Evolutionary conservation across 345 rosid genomes (phyloP).

Genomic region (Abelmoschus esculentus): DNA sequence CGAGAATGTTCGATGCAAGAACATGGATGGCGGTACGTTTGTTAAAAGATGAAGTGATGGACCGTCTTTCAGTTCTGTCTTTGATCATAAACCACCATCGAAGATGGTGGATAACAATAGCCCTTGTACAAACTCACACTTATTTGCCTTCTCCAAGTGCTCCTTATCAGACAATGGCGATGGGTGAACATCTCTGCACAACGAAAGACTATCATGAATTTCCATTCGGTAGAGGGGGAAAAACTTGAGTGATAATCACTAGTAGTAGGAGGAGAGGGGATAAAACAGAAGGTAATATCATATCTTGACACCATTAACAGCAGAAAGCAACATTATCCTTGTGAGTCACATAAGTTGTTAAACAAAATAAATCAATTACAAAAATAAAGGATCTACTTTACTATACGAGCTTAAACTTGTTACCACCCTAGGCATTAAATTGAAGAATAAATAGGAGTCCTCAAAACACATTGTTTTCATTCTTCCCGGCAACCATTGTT

Average conservation of each 20-base stretch:
- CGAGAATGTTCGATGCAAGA: not conserved
- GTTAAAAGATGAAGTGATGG: not conserved
- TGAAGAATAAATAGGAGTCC: not conserved
- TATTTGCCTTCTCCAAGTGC: conserved; percentile 53
- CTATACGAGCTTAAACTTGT: not conserved
- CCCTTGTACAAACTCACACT: conserved; percentile 60
- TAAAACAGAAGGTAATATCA: not conserved
- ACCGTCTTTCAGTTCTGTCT: not conserved
- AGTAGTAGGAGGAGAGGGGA: not conserved
- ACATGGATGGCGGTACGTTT: not conserved
- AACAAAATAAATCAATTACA: not conserved
- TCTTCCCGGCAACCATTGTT: not conserved
- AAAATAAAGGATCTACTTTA: not conserved
- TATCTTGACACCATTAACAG: not conserved
- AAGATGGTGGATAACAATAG: conserved; percentile 52
- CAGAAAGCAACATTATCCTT: not conserved
- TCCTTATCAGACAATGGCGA: conserved; percentile 45
- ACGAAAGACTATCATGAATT: not conserved
- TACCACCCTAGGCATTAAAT: not conserved
- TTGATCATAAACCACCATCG: conserved; percentile 31
- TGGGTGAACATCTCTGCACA: conserved; percentile 21
- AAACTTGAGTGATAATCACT: not conserved
- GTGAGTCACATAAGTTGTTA: not conserved
- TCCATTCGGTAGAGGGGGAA: not conserved
- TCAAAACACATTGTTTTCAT: not conserved